Base-by-base conservation (phyloP, 805 yeast species). In the Sugiyamaella americana region DNA sequence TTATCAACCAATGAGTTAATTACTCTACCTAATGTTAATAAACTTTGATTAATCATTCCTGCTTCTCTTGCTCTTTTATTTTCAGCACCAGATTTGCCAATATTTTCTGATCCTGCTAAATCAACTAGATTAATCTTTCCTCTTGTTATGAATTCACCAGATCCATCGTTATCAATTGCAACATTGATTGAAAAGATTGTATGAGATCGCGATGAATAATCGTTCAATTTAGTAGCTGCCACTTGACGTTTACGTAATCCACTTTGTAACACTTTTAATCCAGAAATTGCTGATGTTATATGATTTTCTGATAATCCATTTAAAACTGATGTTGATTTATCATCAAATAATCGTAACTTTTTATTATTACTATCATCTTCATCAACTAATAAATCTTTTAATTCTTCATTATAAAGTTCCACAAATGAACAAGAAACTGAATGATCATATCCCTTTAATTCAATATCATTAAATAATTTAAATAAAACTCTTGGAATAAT, bases 21-120 rank as follows among this genome's bases (percentile, higher is more conserved):
- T 1, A 91, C 97, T 51, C 95, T 72, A 1, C 98, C 98, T 37
- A 91, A 71, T 0, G 96, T 82, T 32, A 91, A 67, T 44, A 91
- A 69, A 63, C 94, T 83, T 63, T 87, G 95, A 64, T 91, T 91
- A 43, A 89, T 89, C 17, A 87, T 79, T 0, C 96, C 97, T 0
- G 97, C 96, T 60, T 91, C 98, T 54, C 87, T 80, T 0, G 96
- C 96, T 38, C 96, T 73, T 60, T 79, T 83, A 54, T 84, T 80
- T 20, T 78, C 72, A 0, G 97, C 96, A 2, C 98, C 98, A 0
- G 96, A 85, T 57, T 87, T 71, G 52, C 72, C 76, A 45, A 91
- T 82, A 61, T 89, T 89, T 62, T 91, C 98, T 3, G 95, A 85
- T 0, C 98, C 98, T 0, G 98, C 98, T 53, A 91, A 71, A 67